A percentile compares a stretch with the other conserved stretches of the same genome.
Conservation (phyloP, 2,329 filamentous ascomycete species). For the Fonsecaea erecta region DNA sequence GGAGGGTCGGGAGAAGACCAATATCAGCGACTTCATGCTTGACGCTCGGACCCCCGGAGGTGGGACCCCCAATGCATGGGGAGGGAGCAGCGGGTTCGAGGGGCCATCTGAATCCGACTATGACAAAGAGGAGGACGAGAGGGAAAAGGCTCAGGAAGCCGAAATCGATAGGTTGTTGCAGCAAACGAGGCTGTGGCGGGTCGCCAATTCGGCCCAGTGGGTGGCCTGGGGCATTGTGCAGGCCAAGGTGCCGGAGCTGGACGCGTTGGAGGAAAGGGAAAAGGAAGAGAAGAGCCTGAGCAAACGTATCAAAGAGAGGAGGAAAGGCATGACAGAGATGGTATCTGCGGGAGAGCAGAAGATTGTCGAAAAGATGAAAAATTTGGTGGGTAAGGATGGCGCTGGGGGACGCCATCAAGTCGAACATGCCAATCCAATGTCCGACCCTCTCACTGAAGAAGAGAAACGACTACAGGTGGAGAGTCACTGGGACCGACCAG, state of each 20-base stretch:
- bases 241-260: conserved; percentile 79
- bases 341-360: conserved; percentile 16
- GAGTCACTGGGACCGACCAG: conserved; percentile 32
- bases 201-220: conserved; percentile 88
- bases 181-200: conserved; percentile 82
- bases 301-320: conserved; percentile 2
- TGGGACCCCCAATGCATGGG: conserved; percentile 14
- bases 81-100: conserved; percentile 1
- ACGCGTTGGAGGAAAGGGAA: conserved; percentile 45
- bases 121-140: conserved; percentile 59
- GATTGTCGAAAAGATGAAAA: conserved; percentile 35
- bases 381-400: conserved; percentile 36
- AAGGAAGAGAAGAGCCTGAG: neutral
- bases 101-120: conserved; percentile 25
- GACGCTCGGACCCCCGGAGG: conserved; percentile 55
- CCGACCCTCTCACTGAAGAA: conserved; percentile 34
- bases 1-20: conserved; percentile 41
- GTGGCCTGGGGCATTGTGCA: conserved; percentile 96
- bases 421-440: conserved; percentile 24
- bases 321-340: conserved; percentile 13
- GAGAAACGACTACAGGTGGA: conserved; percentile 29
- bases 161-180: conserved; percentile 73
- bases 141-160: conserved; percentile 68
- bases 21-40: conserved; percentile 70
- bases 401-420: conserved; percentile 1